phyloP scores from a whole-genome alignment of 176 grass and related monocot species.

The Avena insularis region DNA sequence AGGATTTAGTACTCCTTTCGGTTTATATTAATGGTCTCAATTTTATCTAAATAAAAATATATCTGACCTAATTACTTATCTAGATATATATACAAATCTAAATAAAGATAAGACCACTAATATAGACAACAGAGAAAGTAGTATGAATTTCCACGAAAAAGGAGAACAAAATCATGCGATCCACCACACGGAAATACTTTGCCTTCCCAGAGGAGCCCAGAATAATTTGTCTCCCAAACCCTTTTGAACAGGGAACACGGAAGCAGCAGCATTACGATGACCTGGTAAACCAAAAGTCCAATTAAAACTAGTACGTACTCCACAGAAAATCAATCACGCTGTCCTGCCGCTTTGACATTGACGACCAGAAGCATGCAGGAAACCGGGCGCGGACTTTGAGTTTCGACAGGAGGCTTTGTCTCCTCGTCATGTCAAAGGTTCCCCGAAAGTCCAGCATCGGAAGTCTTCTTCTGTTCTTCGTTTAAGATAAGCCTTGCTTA shows the following conservation, averaged over 20 bases:
- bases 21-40: too few relatives aligned
- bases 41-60: too few relatives aligned
- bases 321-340: slow-evolving; percentile 14
- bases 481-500: background rate
- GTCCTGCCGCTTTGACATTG: background rate
- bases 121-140: too few relatives aligned
- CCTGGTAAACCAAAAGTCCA: background rate
- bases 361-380: background rate
- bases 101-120: too few relatives aligned
- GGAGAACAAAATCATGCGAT: background rate
- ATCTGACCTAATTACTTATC: too few relatives aligned
- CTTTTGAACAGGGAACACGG: slow-evolving; percentile 10
- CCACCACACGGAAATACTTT: background rate
- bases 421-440: slow-evolving; percentile 40
- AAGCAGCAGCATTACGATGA: slow-evolving; percentile 8
- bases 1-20: too few relatives aligned
- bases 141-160: background rate
- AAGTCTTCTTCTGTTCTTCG: background rate
- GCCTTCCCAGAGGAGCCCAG: background rate
- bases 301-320: too few relatives aligned
- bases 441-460: slow-evolving; percentile 26
- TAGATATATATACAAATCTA: too few relatives aligned
- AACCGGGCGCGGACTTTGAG: background rate
- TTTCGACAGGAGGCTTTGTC: background rate
- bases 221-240: background rate